Evolutionary conservation across 2,329 filamentous ascomycete genomes (phyloP), one percentile per base, ranked within the genome.

Genomic region (Claviceps capensis): DNA sequence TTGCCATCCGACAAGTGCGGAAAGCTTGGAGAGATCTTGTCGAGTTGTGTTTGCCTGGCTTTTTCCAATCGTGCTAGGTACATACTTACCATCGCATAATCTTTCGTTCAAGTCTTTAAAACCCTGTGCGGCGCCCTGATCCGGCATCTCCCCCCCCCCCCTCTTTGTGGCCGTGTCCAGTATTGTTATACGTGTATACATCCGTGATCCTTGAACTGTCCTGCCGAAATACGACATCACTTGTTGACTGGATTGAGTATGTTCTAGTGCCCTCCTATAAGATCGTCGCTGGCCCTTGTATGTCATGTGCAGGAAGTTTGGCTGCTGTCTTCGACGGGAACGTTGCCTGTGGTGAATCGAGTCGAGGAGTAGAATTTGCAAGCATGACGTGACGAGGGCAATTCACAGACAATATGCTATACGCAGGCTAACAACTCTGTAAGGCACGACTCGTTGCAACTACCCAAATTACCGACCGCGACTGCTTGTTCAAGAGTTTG

Each of bases 81-180:
- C 40, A 42, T 22, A 23, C 14, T 16, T 2, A 16, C 5, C 2
- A 23, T 19, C 16, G 41, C 13, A 11, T n/a, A 8, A n/a, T 36
- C 26, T 5, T 37, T 50, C 37, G 42, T 41, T 13, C 37, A 23
- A 19, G 42, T 1, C 19, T 43, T 53, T 50, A 53, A 50, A 51
- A 50, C 14, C 52, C 52, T 45, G 19, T n/a, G 50, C 47, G 30
- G 30, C 43, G 48, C 48, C 48, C 17, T 45, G 44, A 19, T 43
- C 19, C 19, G 44, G 36, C 19, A 1, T 9, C 8, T 40, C 11
- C n/a, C 22, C 44, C 11, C n/a, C 11, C n/a, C 22, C 44, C 11
- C n/a, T 40, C 34, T 30, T 40, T 16, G 8, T 44, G 43, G 17
- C n/a, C 22, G 16, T 46, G 43, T 16, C 40, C 50, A 37, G n/a